These are phyloP conservation scores for Russula sp. DNA, from an alignment of 768 basidiomycete species.

Conservation along the genomic window DNA sequence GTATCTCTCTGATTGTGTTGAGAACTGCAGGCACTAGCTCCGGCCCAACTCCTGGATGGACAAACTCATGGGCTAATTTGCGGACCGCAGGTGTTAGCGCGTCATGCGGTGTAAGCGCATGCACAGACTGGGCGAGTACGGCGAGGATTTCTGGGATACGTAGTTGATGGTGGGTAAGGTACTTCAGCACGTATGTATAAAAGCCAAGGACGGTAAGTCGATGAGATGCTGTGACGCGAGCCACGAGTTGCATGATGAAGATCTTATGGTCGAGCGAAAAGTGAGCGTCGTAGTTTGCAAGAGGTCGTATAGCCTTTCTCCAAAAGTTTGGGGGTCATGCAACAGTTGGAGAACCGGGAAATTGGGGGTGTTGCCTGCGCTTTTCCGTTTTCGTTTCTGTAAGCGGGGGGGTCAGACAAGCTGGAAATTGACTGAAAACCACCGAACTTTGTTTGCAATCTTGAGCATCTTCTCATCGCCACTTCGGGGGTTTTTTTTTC, in stretches of 20 bases:
- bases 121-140: conserved; percentile 88
- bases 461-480: conserved; percentile 75
- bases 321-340: conserved; percentile 92
- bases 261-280: conserved; percentile 97
- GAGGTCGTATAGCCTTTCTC: conserved; percentile 85
- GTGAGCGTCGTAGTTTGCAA: conserved; percentile 87
- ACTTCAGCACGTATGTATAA: conserved; percentile 94
- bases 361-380: conserved; percentile 43
- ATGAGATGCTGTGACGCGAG: conserved; percentile 88
- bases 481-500: conserved; percentile 71
- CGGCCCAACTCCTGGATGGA: conserved; percentile 92
- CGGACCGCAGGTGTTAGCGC: conserved; percentile 80
- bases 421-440: not conserved
- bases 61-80: conserved; percentile 92
- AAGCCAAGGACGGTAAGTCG: conserved; percentile 90
- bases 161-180: conserved; percentile 86
- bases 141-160: conserved; percentile 91
- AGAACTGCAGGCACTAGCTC: conserved; percentile 97
- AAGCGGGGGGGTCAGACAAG: conserved; percentile 3
- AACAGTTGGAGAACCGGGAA: conserved; percentile 91
- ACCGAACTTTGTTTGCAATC: conserved; percentile 59
- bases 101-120: conserved; percentile 93
- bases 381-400: conserved; percentile 32
- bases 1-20: conserved; percentile 93
- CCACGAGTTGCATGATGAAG: conserved; percentile 91